Conservation (phyloP, 83 land plant species). For the Isoetes engelmannii region DNA sequence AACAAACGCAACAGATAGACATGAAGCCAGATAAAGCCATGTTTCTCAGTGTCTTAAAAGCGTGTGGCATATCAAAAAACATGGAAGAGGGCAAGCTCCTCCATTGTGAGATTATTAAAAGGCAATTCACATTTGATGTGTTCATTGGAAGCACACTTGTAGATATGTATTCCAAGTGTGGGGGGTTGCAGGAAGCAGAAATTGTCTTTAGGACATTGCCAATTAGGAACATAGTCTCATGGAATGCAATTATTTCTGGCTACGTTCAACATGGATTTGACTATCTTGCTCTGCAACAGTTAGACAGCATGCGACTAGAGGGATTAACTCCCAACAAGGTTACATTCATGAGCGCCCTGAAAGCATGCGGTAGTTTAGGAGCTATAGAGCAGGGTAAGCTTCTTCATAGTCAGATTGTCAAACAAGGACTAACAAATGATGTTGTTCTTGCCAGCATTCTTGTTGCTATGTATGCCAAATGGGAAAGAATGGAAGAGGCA, state of each 20-base stretch:
- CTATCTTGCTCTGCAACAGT: not conserved
- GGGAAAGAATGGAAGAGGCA: too few species aligned
- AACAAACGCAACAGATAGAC: not conserved
- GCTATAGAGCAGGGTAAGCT: not conserved
- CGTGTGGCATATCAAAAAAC: constrained; percentile 15
- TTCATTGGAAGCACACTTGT: constrained; percentile 43
- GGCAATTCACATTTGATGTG: constrained; percentile 25
- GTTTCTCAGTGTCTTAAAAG: constrained; percentile 13
- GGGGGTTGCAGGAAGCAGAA: constrained; percentile 32
- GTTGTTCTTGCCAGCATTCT: not conserved
- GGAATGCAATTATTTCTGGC: constrained; percentile 64
- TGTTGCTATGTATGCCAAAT: too few species aligned
- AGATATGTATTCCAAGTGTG: constrained; percentile 39
- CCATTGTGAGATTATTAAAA: not conserved
- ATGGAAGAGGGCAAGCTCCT: not conserved
- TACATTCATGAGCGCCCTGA: not conserved
- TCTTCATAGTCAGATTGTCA: not conserved
- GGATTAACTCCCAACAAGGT: not conserved
- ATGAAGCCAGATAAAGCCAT: not conserved
- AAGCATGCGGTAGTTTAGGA: not conserved
- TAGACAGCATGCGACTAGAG: not conserved
- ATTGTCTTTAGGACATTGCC: constrained; percentile 31
- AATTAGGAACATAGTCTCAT: constrained; percentile 40
- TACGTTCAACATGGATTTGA: constrained; percentile 31
- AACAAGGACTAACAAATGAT: not conserved